phyloP scores from a whole-genome alignment of 192 early-diverging fungal species.

The Fimicolochytrium jonesii region DNA sequence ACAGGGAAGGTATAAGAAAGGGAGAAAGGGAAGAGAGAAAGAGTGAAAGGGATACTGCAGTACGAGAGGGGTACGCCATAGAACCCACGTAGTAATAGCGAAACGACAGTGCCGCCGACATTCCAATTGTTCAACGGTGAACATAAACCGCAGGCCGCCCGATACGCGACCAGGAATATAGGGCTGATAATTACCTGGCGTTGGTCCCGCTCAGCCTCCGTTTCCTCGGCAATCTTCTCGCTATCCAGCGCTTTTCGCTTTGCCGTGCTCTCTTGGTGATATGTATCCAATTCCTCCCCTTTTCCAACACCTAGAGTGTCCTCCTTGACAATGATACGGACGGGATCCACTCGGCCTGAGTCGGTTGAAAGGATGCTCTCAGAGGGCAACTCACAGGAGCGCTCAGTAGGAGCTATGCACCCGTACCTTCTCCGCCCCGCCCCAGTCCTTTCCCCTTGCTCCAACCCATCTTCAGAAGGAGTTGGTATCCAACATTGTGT shows the following conservation, averaged over 20 bases:
- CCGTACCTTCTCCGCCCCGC: conserved; percentile 45
- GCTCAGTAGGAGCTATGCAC: neutral
- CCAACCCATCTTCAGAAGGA: conserved; percentile 76
- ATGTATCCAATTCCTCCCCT: conserved; percentile 43
- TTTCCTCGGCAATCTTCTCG: conserved; percentile 64
- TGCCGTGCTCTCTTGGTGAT: conserved; percentile 54
- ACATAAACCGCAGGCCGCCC: too few species aligned
- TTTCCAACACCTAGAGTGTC: conserved; percentile 67
- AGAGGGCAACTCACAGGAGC: neutral
- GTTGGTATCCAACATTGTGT: conserved; percentile 58
- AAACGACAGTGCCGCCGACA: too few species aligned
- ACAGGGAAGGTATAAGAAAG: too few species aligned
- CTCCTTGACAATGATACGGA: conserved; percentile 61
- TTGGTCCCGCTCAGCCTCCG: conserved; percentile 44
- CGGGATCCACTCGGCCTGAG: conserved; percentile 64
- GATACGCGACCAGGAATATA: too few species aligned
- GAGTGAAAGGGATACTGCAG: neutral
- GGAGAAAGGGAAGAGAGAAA: too few species aligned
- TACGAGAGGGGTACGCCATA: too few species aligned
- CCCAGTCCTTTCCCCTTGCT: conserved; percentile 59
- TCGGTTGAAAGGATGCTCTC: neutral
- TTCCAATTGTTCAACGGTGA: too few species aligned
- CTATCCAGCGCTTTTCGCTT: conserved; percentile 59
- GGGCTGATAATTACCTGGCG: conserved; percentile 49
- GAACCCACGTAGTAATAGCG: too few species aligned